These are phyloP conservation scores for Capronia epimyces DNA, from an alignment of 2,329 filamentous ascomycete species.

Conservation along the genomic window DNA sequence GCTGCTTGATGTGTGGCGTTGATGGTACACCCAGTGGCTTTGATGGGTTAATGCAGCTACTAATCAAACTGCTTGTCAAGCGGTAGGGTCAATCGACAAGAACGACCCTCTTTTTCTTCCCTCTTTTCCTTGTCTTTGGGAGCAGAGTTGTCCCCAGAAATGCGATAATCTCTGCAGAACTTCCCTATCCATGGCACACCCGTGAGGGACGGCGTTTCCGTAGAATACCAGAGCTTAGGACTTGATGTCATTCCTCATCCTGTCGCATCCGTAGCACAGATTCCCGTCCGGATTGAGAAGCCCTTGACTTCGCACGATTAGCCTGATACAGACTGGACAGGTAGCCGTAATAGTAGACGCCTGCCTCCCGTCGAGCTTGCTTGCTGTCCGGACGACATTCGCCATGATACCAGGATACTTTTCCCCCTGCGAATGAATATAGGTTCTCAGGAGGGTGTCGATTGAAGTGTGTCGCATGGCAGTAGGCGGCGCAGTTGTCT, in stretches of 20 bases:
- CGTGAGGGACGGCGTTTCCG: not conserved
- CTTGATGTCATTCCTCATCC: conserved; percentile 33
- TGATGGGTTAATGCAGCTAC: not conserved
- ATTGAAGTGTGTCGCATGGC: conserved; percentile 72
- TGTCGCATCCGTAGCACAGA: conserved; percentile 42
- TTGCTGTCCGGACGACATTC: conserved; percentile 90
- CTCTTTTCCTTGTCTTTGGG: too few species aligned
- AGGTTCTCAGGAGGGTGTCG: conserved; percentile 81
- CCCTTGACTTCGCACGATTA: not conserved
- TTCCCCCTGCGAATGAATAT: conserved; percentile 78
- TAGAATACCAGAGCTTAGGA: not conserved
- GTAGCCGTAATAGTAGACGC: conserved; percentile 55
- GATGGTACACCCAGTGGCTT: not conserved
- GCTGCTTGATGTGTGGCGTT: not conserved
- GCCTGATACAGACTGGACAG: conserved; percentile 52
- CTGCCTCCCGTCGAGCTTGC: conserved; percentile 57
- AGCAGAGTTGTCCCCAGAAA: too few species aligned
- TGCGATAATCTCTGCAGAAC: not conserved
- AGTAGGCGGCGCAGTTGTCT: conserved; percentile 27
- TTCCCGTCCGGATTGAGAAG: not conserved
- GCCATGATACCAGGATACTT: conserved; percentile 87
- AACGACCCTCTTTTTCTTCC: not conserved
- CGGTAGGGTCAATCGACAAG: not conserved
- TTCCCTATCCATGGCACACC: not conserved
- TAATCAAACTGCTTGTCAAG: not conserved